Evolutionary conservation across 768 basidiomycete species (phyloP).

Genomic region (Mycena chlorophos): DNA sequence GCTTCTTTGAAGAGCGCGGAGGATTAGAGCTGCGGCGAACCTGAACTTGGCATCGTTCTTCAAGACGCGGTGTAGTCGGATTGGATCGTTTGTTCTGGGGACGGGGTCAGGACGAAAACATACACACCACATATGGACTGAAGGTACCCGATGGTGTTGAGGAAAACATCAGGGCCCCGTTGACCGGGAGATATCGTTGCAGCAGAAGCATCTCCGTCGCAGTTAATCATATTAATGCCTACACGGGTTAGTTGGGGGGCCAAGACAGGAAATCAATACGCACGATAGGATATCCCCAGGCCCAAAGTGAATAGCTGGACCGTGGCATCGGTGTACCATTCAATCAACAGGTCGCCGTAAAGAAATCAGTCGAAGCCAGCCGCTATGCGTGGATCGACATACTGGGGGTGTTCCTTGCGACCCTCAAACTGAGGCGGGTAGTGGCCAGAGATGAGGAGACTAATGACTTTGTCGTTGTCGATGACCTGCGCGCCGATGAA

Average conservation of each 20-base stretch:
- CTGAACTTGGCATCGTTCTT: conserved; percentile 24
- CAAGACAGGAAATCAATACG: neutral
- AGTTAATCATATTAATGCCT: conserved; percentile 20
- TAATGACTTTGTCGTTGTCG: conserved; percentile 24
- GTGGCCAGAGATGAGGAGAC: conserved; percentile 22
- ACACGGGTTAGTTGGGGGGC: neutral
- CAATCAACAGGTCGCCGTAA: conserved; percentile 20
- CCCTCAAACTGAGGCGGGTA: conserved; percentile 21
- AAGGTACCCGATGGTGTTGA: conserved; percentile 18
- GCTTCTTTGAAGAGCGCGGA: neutral
- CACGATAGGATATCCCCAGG: conserved; percentile 23
- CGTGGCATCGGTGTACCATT: conserved; percentile 23
- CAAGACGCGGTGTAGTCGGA: conserved; percentile 21
- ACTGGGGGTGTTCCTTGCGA: conserved; percentile 23
- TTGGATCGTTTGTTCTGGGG: conserved; percentile 18
- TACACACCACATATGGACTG: neutral
- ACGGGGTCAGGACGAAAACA: neutral
- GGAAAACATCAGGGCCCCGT: conserved; percentile 23
- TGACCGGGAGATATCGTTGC: conserved; percentile 21
- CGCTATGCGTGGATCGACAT: neutral
- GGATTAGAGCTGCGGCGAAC: conserved; percentile 5
- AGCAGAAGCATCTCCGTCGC: conserved; percentile 13
- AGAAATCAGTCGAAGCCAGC: neutral
- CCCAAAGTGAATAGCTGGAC: conserved; percentile 23
- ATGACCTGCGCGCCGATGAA: conserved; percentile 12